Base-by-base conservation (phyloP, 1,284 basidiomycete genomes). In the Leccinum insigne region DNA sequence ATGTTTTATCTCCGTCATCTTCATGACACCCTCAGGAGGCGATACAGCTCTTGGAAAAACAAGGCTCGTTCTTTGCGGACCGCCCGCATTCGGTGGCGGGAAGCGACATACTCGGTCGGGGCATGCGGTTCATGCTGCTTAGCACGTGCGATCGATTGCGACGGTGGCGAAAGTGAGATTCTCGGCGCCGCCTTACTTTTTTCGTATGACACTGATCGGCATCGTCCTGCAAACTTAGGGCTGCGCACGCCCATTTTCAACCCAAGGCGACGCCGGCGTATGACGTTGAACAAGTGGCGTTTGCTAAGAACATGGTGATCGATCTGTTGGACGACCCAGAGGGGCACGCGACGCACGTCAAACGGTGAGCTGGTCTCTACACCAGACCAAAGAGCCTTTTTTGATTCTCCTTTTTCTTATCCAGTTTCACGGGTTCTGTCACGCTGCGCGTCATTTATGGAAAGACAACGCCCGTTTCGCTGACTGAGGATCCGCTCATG, bases 371-470 rank as follows among this genome's bases (percentile, higher is more conserved):
- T 2, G 11, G 18, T n/a, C 18, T 56, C n/a, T 42, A 13, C 13
- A 7, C 2, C 18, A 32, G 26, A 13, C 21, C 8, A 26, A 23
- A 14, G 52, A n/a, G 8, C 13, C 38, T 1, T 23, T 61, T 40
- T 56, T 47, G 4, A 63, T 16, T 9, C 1, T 38, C 65, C 11
- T 10, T 6, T 18, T 42, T 29, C 9, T 67, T 11, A 14, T 16
- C 1, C 11, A 90, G 88, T 38, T 91, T 87, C 69, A 85, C 88
- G 0, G 86, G 87, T 0, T 85, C 84, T 0, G 82, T 90, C 1
- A 87, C 90, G 2, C 81, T 91, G 76, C 81, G 84, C 2, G 80
- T 91, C 58, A 85, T 89, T 7, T 91, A 91, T 67, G 90, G 89
- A 1, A 87, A 86, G 66, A 77, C 81, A 0, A 78, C 69, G 68